These are phyloP conservation scores for Kluyveromyces sp. DNA, from an alignment of 1,139 yeast species.

Conservation along the genomic window DNA sequence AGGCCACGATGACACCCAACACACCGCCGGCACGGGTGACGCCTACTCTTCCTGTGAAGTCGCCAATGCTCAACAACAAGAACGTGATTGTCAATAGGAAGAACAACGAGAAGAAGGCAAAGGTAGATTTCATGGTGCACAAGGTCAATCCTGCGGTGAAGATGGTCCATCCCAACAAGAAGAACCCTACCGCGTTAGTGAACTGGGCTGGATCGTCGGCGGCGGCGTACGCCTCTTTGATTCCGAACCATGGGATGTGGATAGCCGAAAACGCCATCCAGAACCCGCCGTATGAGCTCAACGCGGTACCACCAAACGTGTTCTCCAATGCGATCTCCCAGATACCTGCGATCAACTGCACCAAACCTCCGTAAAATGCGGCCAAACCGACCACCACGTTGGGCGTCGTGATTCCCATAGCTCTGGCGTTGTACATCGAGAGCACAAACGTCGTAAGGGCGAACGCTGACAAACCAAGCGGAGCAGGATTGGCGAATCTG, in stretches of 20 bases:
- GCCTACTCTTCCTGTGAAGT: slow-evolving; percentile 39
- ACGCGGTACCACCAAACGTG: slow-evolving; percentile 70
- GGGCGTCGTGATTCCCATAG: slow-evolving; percentile 43
- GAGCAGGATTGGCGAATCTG: slow-evolving; percentile 57
- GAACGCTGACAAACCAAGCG: slow-evolving; percentile 59
- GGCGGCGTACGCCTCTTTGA: slow-evolving; percentile 41
- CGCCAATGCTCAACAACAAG: slow-evolving; percentile 57
- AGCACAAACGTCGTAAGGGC: slow-evolving; percentile 64
- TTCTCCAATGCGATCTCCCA: slow-evolving; percentile 59
- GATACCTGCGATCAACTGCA: slow-evolving; percentile 60
- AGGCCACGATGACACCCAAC: slow-evolving; percentile 57
- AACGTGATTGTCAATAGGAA: slow-evolving; percentile 56
- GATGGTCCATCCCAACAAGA: slow-evolving; percentile 58
- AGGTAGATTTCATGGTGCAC: slow-evolving; percentile 61
- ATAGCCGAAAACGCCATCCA: slow-evolving; percentile 65
- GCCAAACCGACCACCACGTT: slow-evolving; percentile 67
- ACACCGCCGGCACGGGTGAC: slow-evolving; percentile 58
- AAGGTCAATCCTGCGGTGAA: slow-evolving; percentile 56
- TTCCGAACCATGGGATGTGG: slow-evolving; percentile 54
- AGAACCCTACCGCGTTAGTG: slow-evolving; percentile 50
- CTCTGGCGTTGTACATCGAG: slow-evolving; percentile 45
- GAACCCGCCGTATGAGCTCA: slow-evolving; percentile 65
- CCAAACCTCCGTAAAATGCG: slow-evolving; percentile 77
- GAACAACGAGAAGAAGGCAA: slow-evolving; percentile 56
- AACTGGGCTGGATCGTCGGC: slow-evolving; percentile 32